Evolutionary conservation across 129 eudicot genomes (phyloP).

Genomic region (Mikania micrantha): DNA sequence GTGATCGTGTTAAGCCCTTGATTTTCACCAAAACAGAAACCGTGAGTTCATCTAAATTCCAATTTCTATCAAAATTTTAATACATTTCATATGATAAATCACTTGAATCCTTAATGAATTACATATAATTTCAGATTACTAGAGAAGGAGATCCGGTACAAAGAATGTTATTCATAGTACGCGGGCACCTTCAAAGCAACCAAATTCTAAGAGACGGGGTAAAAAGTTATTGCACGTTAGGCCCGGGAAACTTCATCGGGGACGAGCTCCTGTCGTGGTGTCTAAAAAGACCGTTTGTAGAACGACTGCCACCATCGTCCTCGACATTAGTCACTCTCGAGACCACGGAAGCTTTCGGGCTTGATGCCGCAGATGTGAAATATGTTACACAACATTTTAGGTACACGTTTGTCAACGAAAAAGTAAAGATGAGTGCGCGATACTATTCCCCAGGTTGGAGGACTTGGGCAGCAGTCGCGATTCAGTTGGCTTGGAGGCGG

Average conservation of each 20-base stretch:
- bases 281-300: conserved; percentile 60
- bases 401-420: conserved; percentile 76
- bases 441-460: conserved; percentile 94
- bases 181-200: conserved; percentile 87
- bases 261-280: conserved; percentile 95
- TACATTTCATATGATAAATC: too few species aligned
- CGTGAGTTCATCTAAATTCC: conserved; percentile 29
- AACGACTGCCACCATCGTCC: conserved; percentile 74
- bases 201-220: conserved; percentile 70
- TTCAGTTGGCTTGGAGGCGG: conserved; percentile 90
- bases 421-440: conserved; percentile 73
- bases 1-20: conserved; percentile 86
- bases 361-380: conserved; percentile 77
- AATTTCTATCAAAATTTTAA: not conserved
- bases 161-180: conserved; percentile 74
- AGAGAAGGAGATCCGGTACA: conserved; percentile 87
- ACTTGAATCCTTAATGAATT: too few species aligned
- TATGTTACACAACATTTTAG: conserved; percentile 86
- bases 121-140: too few species aligned
- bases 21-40: conserved; percentile 84
- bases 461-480: conserved; percentile 88
- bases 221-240: conserved; percentile 73
- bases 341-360: conserved; percentile 76
- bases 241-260: conserved; percentile 85
- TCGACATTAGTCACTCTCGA: conserved; percentile 66